A percentile compares a stretch with the other conserved stretches of the same genome.
Conservation (phyloP, 2,329 filamentous ascomycete genomes). For the Fusarium sarcochroum region DNA sequence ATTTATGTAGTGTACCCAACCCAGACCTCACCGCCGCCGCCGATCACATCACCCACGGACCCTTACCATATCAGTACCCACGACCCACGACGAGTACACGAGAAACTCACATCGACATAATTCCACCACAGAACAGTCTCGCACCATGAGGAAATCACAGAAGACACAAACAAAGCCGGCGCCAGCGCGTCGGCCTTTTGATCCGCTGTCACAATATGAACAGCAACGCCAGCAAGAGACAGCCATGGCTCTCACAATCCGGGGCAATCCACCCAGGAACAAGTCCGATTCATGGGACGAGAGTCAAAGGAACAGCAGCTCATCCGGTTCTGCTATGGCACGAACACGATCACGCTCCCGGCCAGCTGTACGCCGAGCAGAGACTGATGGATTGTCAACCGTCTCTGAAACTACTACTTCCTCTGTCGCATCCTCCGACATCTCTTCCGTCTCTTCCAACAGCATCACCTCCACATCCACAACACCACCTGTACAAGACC, state of each 20-base stretch:
- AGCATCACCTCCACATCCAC: conserved; percentile 13
- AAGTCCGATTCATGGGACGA: conserved; percentile 39
- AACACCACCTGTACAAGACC: conserved; percentile 12
- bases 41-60: conserved; percentile 30
- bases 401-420: conserved; percentile 45
- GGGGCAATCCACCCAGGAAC: conserved; percentile 44
- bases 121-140: conserved; percentile 18
- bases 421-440: conserved; percentile 25
- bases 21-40: conserved; percentile 29
- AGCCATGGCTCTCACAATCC: conserved; percentile 47
- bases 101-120: conserved; percentile 27
- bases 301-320: conserved; percentile 27
- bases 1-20: conserved; percentile 39
- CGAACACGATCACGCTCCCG: conserved; percentile 42
- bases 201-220: conserved; percentile 39
- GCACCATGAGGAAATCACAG: conserved; percentile 41
- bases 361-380: conserved; percentile 35
- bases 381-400: conserved; percentile 44
- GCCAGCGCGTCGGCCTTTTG: conserved; percentile 31
- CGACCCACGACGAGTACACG: conserved; percentile 27
- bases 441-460: conserved; percentile 16
- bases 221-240: conserved; percentile 42
- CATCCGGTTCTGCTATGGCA: conserved; percentile 29
- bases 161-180: conserved; percentile 24
- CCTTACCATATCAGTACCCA: conserved; percentile 3